A percentile compares a stretch with the other conserved stretches of the same genome.
phyloP scores from a whole-genome alignment of 805 yeast genomes.

The Barnettozyma californica region DNA sequence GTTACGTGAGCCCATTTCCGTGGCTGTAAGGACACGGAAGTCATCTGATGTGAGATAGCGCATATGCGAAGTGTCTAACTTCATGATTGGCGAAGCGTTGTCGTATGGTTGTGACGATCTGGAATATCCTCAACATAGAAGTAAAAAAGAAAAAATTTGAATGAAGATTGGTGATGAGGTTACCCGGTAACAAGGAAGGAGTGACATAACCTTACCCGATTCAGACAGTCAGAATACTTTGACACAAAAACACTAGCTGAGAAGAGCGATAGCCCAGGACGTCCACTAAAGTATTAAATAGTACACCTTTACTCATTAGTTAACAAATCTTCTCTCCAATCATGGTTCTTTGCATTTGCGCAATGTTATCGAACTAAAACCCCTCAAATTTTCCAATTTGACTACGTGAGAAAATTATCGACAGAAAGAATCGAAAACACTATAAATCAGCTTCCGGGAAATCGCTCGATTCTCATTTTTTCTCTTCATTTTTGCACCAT shows the following conservation, averaged over 20 bases:
- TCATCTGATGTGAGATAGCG: constrained; percentile 88
- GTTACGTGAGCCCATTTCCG: constrained; percentile 84
- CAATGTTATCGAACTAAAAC: too few species aligned
- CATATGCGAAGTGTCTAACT: constrained; percentile 90
- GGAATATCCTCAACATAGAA: too few species aligned
- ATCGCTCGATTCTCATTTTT: background rate
- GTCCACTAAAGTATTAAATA: background rate
- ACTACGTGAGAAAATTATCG: background rate
- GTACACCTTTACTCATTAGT: too few species aligned
- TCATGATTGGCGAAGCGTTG: constrained; percentile 44
- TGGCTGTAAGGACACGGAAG: constrained; percentile 82
- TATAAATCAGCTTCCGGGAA: background rate
- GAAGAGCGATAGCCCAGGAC: background rate
- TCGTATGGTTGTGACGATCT: background rate
- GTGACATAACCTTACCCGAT: background rate
- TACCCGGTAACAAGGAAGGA: background rate
- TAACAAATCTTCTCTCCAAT: background rate
- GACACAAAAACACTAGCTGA: background rate
- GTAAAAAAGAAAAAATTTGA: background rate
- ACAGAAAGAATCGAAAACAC: background rate
- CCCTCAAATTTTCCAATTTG: background rate
- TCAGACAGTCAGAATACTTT: background rate
- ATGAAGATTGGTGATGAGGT: background rate
- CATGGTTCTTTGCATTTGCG: too few species aligned
- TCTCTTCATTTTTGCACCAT: background rate